Base-by-base conservation (phyloP, 345 rosid species). In the Euphorbia tirucalli region DNA sequence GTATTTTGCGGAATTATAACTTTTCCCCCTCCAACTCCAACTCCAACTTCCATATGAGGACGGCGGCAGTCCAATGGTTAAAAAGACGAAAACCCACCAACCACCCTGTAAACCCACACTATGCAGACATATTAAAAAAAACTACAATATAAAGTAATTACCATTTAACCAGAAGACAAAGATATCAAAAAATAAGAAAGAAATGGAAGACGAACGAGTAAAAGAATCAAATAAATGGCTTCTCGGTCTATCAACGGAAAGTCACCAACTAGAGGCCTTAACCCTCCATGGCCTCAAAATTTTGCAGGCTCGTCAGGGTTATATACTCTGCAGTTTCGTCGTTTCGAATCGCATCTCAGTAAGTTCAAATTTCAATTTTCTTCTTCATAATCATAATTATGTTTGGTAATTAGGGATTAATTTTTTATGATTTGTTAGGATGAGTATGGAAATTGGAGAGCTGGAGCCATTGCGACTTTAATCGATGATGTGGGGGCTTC, bases 391-490 rank as follows among this genome's bases (percentile, higher is more conserved):
- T n/a, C n/a, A n/a, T n/a, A n/a, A n/a, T n/a, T 25, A 10, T 35
- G 25, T 30, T 9, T 60, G 11, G 5, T 24, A 19, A 11, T 30
- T 60, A 15, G 2, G 9, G 0, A 60, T 19, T 7, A 19, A 5
- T n/a, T n/a, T n/a, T n/a, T 28, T 46, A 3, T 37, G 68, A 19
- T 27, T 39, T 15, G 14, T 28, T 41, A 84, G 92, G 85, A 84
- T 63, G 31, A 68, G 27, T 69, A 77, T 61, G 84, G 84, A 49
- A 83, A 74, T 59, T 92, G 92, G 89, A 75, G 80, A 0, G 75
- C 61, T 21, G 93, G 93, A 75, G 92, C 87, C 0, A 82, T 88
- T 54, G 74, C 87, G n/a, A 73, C 87, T 5, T 55, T 80, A 71
- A 72, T 90, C 14, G 92, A 88, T 46, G 63, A 65, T 24, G 77